These are phyloP conservation scores for Plasmodium gonderi DNA, from an alignment of 169 alveolate species.

Conservation along the genomic window DNA sequence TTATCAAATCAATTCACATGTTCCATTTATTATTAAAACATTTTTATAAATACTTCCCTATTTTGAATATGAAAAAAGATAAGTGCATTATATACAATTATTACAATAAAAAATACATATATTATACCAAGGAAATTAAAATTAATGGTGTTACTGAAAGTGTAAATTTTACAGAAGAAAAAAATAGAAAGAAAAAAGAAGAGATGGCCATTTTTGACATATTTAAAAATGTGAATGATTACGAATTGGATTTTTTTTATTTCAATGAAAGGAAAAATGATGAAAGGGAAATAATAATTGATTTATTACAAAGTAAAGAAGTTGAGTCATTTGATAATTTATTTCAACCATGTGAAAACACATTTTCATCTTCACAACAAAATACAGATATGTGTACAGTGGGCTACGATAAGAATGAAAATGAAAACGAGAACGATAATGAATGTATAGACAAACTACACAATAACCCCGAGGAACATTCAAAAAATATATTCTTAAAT, in stretches of 20 bases:
- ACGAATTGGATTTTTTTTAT: slow-evolving; percentile 61
- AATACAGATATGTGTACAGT: background rate
- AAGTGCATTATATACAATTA: slow-evolving; percentile 56
- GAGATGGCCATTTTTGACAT: slow-evolving; percentile 13
- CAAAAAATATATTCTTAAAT: slow-evolving; percentile 15
- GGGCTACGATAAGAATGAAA: background rate
- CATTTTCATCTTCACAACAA: background rate
- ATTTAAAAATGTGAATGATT: slow-evolving; percentile 63
- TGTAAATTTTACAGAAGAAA: background rate
- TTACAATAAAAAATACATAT: slow-evolving; percentile 23
- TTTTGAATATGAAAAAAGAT: slow-evolving; percentile 31
- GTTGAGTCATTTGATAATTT: slow-evolving; percentile 19
- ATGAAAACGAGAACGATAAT: background rate
- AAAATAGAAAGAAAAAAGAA: background rate
- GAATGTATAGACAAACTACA: background rate
- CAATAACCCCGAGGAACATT: background rate
- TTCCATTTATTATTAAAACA: slow-evolving; percentile 65
- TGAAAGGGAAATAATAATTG: slow-evolving; percentile 21
- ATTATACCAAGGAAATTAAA: background rate
- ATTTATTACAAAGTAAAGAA: slow-evolving; percentile 14
- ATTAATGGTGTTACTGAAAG: background rate
- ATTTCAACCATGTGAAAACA: background rate
- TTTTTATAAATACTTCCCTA: slow-evolving; percentile 56
- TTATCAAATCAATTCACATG: slow-evolving; percentile 33
- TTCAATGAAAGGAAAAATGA: slow-evolving; percentile 36